phyloP scores from a whole-genome alignment of 495 filamentous ascomycete genomes.

The Cenococcum geophilum region DNA sequence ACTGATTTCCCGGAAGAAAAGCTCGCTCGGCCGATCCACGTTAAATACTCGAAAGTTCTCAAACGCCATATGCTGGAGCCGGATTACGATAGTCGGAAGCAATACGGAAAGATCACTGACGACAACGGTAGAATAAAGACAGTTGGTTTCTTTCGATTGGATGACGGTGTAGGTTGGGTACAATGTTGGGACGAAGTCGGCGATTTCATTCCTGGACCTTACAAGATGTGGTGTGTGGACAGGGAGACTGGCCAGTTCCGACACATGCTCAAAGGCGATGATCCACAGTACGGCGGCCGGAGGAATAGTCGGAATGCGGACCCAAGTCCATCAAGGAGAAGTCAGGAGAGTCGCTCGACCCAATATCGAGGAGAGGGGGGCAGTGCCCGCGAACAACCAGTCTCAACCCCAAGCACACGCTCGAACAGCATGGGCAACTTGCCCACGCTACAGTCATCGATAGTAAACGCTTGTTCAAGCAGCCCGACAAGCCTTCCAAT shows the following conservation, averaged over 20 bases:
- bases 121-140: neutral
- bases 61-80: conserved; percentile 26
- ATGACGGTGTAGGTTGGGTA: conserved; percentile 33
- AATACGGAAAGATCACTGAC: conserved; percentile 16
- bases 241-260: conserved; percentile 18
- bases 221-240: conserved; percentile 30
- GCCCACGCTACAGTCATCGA: neutral
- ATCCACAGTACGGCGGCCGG: conserved; percentile 22
- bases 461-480: neutral
- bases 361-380: conserved; percentile 1
- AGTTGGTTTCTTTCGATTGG: conserved; percentile 32
- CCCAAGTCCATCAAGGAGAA: neutral
- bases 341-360: conserved; percentile 3
- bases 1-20: conserved; percentile 15
- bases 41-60: conserved; percentile 32
- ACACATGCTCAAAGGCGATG: conserved; percentile 31
- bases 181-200: conserved; percentile 30
- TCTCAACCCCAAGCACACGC: neutral
- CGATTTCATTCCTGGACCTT: conserved; percentile 32
- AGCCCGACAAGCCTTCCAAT: neutral
- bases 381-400: neutral
- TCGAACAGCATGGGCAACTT: neutral
- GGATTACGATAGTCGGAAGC: conserved; percentile 33
- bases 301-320: conserved; percentile 5
- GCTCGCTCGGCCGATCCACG: conserved; percentile 19